These are phyloP conservation scores for Diaporthe caulivora DNA, from an alignment of 2,329 filamentous ascomycete genomes.

Conservation along the genomic window DNA sequence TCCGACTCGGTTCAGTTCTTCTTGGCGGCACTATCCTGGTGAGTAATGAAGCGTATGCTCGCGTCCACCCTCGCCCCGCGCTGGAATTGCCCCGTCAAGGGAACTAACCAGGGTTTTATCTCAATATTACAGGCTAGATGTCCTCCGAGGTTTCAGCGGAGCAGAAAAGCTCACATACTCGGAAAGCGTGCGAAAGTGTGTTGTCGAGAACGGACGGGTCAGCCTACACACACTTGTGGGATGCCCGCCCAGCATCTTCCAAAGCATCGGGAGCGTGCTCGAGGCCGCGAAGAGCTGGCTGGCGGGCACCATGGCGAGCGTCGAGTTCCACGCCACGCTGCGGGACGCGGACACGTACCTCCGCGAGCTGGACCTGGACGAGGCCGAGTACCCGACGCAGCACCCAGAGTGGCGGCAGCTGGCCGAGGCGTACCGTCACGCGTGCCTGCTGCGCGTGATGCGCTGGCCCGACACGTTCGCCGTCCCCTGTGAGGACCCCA, in stretches of 20 bases:
- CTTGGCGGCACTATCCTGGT: constrained; percentile 17
- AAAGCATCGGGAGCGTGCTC: constrained; percentile 44
- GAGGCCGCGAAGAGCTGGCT: constrained; percentile 42
- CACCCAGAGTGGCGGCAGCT: constrained; percentile 46
- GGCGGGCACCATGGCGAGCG: constrained; percentile 1
- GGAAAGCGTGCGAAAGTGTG: constrained; percentile 43
- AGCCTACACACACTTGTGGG: constrained; percentile 46
- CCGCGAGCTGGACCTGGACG: constrained; percentile 44
- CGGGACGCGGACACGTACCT: constrained; percentile 44
- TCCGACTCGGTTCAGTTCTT: constrained; percentile 9
- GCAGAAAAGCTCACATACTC: constrained; percentile 48
- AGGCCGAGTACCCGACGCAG: constrained; percentile 44
- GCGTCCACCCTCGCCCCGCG: not conserved
- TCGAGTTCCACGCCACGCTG: constrained; percentile 40
- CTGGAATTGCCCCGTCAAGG: not conserved
- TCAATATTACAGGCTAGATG: constrained; percentile 43
- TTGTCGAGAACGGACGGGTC: constrained; percentile 42
- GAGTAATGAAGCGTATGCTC: not conserved
- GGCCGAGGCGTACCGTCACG: constrained; percentile 48
- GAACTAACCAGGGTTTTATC: not conserved
- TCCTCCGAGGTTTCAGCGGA: constrained; percentile 48
- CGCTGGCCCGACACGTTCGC: constrained; percentile 46
- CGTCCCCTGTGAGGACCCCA: constrained; percentile 42
- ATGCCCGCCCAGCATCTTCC: constrained; percentile 46
- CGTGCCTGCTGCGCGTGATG: constrained; percentile 46